Percentiles rank a stretch among this genome's conserved stretches.
Evolutionary conservation across 192 early-diverging fungal species (phyloP).

Genomic region (Cetraspora pellucida): DNA sequence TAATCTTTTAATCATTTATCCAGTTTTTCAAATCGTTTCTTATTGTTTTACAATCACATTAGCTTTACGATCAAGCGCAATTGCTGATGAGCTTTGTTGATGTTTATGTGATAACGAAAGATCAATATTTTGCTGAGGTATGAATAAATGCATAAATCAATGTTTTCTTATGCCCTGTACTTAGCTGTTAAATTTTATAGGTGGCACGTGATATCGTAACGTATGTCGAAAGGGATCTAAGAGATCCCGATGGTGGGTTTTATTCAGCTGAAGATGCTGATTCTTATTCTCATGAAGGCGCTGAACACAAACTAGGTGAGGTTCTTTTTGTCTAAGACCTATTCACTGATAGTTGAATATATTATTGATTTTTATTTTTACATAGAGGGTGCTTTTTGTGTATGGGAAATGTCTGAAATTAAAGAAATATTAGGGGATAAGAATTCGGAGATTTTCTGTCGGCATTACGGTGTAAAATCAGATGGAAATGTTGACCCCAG

Average conservation of each 20-base stretch:
- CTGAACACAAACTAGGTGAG: conserved; percentile 50
- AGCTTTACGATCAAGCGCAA: conserved; percentile 71
- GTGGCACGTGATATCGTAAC: conserved; percentile 54
- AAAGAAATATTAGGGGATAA: conserved; percentile 39
- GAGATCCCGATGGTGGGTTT: conserved; percentile 51
- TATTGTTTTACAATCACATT: neutral
- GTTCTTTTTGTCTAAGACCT: neutral
- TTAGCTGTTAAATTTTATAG: conserved; percentile 14
- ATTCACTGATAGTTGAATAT: neutral
- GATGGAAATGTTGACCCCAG: conserved; percentile 56
- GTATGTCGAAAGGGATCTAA: conserved; percentile 58
- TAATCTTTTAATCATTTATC: no score
- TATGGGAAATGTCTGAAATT: conserved; percentile 60
- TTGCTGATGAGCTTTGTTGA: conserved; percentile 51
- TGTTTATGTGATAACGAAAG: conserved; percentile 51
- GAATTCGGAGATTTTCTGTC: conserved; percentile 47
- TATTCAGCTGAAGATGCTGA: conserved; percentile 72
- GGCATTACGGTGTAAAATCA: conserved; percentile 52
- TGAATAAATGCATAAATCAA: neutral
- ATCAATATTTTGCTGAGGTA: conserved; percentile 49
- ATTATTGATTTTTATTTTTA: neutral
- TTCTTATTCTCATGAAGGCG: conserved; percentile 48
- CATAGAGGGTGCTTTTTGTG: conserved; percentile 66
- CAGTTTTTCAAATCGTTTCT: no score
- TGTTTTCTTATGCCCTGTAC: neutral